Base-by-base conservation (phyloP, 331 rosid species). In the Erythrophleum ivorense region DNA sequence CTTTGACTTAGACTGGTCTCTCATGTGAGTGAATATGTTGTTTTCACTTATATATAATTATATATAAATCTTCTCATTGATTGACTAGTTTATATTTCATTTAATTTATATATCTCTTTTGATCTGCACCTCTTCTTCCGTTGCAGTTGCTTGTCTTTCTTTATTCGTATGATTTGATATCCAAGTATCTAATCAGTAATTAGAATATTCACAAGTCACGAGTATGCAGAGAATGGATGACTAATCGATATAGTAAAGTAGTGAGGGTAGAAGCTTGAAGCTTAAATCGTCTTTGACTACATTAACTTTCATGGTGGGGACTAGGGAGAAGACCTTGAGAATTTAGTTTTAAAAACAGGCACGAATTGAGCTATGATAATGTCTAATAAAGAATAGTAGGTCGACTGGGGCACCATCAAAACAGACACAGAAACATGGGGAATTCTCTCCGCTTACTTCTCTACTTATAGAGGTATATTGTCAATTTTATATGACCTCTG, bases 221-320 rank as follows among this genome's bases (percentile, higher is more conserved):
- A 34, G 70, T 63, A 34, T 33, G 12, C 21, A 33, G 36, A 34
- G 7, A 24, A 60, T 2, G 29, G 9, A 29, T 29, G 31, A 60
- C 29, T 60, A 60, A 43, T 43, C 1, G 43, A 33, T 18, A 33
- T 1, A 12, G 4, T 13, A 43, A 31, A 63, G 6, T 6, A 6
- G 69, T 31, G 38, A 59, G 0, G 16, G 36, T 7, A 18, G 57
- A 62, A 13, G 71, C 71, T 76, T 60, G 59, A 69, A 43, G 43
- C 31, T 43, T 31, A 31, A 16, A 33, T 63, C 9, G 34, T 52
- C 45, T 53, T 36, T 78, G 50, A 63, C 14, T 33, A 0, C 41
- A 4, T 64, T 77, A 82, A 77, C 85, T 66, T 75, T 45, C 81
- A 81, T 29, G 18, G 76, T 45, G 53, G 53, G 34, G n/a, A n/a